Base-by-base conservation (phyloP, 1,284 basidiomycete genomes). In the Cerrena zonata region DNA sequence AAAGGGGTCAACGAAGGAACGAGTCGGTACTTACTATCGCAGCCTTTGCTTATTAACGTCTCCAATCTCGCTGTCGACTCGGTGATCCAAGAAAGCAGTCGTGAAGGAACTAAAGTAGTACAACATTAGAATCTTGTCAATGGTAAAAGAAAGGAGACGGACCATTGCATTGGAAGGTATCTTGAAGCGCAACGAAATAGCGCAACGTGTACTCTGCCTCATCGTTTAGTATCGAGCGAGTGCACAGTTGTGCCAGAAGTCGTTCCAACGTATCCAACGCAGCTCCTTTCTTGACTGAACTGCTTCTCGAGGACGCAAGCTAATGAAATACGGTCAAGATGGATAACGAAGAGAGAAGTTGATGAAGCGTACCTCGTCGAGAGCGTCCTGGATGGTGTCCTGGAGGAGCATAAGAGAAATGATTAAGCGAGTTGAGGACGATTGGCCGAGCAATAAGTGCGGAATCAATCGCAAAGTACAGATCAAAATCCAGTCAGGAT, bases 111-210 rank as follows among this genome's bases (percentile, higher is more conserved):
- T 87, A 48, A 24, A 34, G 47, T 34, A 11, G 22, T 34, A 47
- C 36, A 58, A 40, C 23, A n/a, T n/a, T n/a, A n/a, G n/a, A n/a
- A n/a, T n/a, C n/a, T n/a, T n/a, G n/a, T n/a, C n/a, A 24, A 34
- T 27, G 21, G 51, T 19, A 34, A 19, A 27, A 18, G 36, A 15
- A 41, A 4, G 30, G 24, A 23, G 46, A 19, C 18, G 23, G 42
- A 89, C 89, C 69, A 60, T 91, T 91, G 63, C 80, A 86, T 61
- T 89, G 80, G 58, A 90, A 88, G 1, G 78, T 78, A 56, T 87
- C 80, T 62, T 91, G 89, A 25, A 87, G 67, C 2, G 75, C 71
- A 15, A 84, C 64, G 65, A 91, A 88, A 45, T 69, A 65, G 45
- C 73, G 69, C 53, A 81, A 67, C 11, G 72, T 69, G 26, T 75